Percentiles rank a stretch among this genome's conserved stretches.
Conservation (phyloP, 768 basidiomycete genomes). For the Boletus edulis region DNA sequence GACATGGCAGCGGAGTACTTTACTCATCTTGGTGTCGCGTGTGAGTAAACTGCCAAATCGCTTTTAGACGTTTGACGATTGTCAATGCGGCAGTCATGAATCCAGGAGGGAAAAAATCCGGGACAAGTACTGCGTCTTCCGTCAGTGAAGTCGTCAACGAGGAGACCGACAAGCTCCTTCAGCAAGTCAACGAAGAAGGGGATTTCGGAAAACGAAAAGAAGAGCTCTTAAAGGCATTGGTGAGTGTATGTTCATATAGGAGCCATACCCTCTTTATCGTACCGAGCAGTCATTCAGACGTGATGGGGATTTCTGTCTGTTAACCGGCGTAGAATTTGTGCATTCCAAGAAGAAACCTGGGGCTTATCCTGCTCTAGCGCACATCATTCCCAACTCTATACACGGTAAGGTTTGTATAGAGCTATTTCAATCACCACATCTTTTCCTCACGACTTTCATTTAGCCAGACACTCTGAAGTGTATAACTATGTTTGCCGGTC, state of each 20-base stretch:
- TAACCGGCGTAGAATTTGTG: background rate
- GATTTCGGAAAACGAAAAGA: background rate
- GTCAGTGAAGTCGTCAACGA: background rate
- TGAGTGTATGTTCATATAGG: background rate
- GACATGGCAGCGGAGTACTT: background rate
- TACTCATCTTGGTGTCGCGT: constrained; percentile 1
- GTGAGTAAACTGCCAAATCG: background rate
- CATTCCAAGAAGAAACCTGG: background rate
- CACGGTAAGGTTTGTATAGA: too few species aligned
- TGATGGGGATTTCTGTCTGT: background rate
- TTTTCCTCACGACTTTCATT: too few species aligned
- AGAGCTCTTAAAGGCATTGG: constrained; percentile 3
- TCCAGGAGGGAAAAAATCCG: background rate
- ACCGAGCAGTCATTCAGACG: background rate
- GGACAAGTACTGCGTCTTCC: background rate
- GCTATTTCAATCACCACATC: background rate
- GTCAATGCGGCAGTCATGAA: background rate
- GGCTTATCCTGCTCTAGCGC: background rate
- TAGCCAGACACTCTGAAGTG: background rate
- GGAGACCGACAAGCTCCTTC: constrained; percentile 1
- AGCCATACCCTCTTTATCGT: background rate
- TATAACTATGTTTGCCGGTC: constrained; percentile 4
- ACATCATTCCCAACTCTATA: too few species aligned
- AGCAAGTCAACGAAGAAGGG: background rate
- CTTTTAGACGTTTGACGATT: background rate